Base-by-base conservation (phyloP, 2,329 filamentous ascomycete genomes). In the Fusarium haematococcum region DNA sequence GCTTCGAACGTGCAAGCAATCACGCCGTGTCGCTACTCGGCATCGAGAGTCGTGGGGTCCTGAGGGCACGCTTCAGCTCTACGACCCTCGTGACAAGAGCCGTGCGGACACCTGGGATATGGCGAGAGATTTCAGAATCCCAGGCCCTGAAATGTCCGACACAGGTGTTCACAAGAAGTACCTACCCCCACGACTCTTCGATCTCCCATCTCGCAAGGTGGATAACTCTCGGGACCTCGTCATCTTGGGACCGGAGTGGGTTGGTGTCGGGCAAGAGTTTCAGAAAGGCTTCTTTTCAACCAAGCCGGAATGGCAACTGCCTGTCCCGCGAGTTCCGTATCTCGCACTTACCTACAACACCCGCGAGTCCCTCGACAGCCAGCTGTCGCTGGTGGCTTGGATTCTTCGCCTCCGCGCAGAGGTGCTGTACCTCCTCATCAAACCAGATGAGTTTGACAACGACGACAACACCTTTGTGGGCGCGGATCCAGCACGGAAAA, bases 401-500 rank as follows among this genome's bases (percentile, higher is more conserved):
- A 7, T 45, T 13, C 6, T 48, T 18, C 58, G 58, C 14, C 14
- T 61, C 27, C 58, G 41, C 7, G 6, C n/a, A 48, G 58, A 48
- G 30, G 41, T 61, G 14, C 27, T 61, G 18, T 61, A 61, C 30
- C 7, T 61, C 2, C 39, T 61, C 39, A 43, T 61, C 25, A 20
- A 33, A 27, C 58, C 58, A 8, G 30, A 61, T 8, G 39, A 45
- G 13, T 18, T 60, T 25, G 11, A 60, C 6, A 25, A 23, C 35
- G 18, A 45, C n/a, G 1, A 35, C 9, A 30, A 5, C 16, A 11
- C 4, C 9, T 32, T 32, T 14, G 18, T n/a, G 23, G 10, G 8
- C 25, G 4, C 57, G 23, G 7, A 35, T 14, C 14, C 9, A 11
- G 25, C 13, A 13, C 35, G 6, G 14, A 11, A 60, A 3, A 14